Conservation (phyloP, 2,329 filamentous ascomycete species). For the Xylaria sp. region DNA sequence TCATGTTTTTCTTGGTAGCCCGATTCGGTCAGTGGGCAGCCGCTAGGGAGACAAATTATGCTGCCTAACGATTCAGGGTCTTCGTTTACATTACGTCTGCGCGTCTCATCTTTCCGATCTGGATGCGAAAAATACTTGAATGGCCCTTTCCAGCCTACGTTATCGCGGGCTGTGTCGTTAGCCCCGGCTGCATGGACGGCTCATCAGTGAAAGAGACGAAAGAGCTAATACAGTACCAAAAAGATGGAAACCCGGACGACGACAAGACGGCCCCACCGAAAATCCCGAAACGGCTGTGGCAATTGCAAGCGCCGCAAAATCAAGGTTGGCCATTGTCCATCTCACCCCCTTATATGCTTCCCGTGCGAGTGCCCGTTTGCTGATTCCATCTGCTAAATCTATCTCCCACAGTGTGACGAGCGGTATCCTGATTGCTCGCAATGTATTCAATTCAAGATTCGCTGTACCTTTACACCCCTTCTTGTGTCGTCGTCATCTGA, state of each 20-base stretch:
- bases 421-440: background rate
- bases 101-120: no score
- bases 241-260: background rate
- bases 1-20: no score
- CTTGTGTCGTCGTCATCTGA: background rate
- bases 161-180: background rate
- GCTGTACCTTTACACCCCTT: background rate
- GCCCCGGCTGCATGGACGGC: no score
- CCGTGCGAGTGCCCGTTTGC: no score
- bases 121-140: background rate
- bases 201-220: background rate
- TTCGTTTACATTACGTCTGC: no score
- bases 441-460: background rate
- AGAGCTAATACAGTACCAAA: background rate
- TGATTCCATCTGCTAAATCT: background rate
- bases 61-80: no score
- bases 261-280: background rate
- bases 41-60: no score
- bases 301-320: slow-evolving; percentile 17
- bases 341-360: no score
- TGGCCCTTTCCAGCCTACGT: background rate
- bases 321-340: background rate
- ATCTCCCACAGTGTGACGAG: background rate
- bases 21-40: no score
- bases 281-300: slow-evolving; percentile 5